Conservation (phyloP, 108 stramenopile species). For the Aurantiochytrium sp. region DNA sequence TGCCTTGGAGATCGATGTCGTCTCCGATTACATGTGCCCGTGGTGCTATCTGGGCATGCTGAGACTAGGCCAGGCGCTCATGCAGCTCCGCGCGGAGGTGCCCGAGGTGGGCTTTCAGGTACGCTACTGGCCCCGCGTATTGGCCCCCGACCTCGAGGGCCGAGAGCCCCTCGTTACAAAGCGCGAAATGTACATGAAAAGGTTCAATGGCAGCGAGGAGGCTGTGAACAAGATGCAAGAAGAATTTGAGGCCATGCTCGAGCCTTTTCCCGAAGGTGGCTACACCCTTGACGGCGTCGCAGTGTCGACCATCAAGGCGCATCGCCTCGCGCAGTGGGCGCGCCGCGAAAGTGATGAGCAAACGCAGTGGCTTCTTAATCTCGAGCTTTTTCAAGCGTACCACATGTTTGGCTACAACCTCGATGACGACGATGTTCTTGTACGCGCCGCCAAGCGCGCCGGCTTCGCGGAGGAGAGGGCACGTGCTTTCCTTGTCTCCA, state of each 20-base stretch:
- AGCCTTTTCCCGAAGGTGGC: not conserved
- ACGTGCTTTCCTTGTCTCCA: not conserved
- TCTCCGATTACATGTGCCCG: not conserved
- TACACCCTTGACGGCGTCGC: not conserved
- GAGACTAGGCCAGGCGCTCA: not conserved
- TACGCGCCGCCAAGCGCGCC: not conserved
- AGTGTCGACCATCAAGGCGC: not conserved
- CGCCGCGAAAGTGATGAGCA: not conserved
- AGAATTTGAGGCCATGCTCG: not conserved
- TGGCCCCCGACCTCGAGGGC: not conserved
- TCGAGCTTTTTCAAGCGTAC: not conserved
- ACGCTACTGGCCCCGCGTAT: not conserved
- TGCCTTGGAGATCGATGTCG: not conserved
- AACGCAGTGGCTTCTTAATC: not conserved
- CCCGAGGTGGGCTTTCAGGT: not conserved
- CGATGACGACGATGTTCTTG: not conserved
- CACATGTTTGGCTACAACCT: not conserved
- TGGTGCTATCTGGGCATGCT: constrained; percentile 8
- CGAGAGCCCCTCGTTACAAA: not conserved
- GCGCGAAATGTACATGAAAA: not conserved
- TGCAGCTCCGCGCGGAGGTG: not conserved
- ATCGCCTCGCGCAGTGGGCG: not conserved
- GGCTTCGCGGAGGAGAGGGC: not conserved
- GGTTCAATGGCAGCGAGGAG: not conserved
- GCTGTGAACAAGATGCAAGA: not conserved